These are phyloP conservation scores for Starmerella vaccinii DNA, from an alignment of 805 yeast genomes.

Conservation along the genomic window DNA sequence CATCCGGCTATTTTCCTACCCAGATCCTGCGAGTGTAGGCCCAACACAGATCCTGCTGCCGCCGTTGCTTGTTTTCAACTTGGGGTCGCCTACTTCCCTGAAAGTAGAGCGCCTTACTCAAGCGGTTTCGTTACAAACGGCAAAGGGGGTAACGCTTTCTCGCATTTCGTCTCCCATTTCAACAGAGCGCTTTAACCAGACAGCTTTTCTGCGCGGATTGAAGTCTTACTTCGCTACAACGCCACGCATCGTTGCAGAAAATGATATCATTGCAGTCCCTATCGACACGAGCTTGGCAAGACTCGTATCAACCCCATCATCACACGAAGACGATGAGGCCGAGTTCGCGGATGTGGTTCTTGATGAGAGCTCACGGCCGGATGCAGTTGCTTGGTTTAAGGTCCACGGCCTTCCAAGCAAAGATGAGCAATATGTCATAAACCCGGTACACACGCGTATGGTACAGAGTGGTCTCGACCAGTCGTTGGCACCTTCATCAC, in stretches of 20 bases:
- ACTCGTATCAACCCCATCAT: conserved; percentile 33
- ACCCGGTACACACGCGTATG: conserved; percentile 58
- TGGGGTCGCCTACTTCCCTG: conserved; percentile 33
- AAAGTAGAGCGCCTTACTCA: conserved; percentile 3
- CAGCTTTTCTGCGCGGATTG: conserved; percentile 49
- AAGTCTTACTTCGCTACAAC: conserved; percentile 48
- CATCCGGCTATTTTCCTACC: conserved; percentile 46
- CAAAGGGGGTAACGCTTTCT: conserved; percentile 54
- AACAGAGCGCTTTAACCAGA: conserved; percentile 52
- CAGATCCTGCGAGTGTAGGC: conserved; percentile 48
- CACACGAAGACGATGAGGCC: conserved; percentile 45
- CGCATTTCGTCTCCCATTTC: conserved; percentile 62
- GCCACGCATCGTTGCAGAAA: conserved; percentile 48
- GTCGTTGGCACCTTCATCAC: conserved; percentile 26
- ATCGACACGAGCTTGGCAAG: conserved; percentile 60
- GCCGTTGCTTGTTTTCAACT: conserved; percentile 48
- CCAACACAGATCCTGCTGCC: conserved; percentile 43
- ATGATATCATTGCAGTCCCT: conserved; percentile 66
- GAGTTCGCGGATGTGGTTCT: conserved; percentile 8
- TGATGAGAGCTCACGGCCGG: conserved; percentile 32
- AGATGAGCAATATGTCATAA: conserved; percentile 40
- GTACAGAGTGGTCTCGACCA: conserved; percentile 53
- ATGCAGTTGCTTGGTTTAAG: conserved; percentile 77
- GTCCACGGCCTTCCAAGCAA: conserved; percentile 30
- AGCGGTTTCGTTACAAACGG: conserved; percentile 34